phyloP scores from a whole-genome alignment of 2,329 filamentous ascomycete species.

The Stylonectria norvegica region DNA sequence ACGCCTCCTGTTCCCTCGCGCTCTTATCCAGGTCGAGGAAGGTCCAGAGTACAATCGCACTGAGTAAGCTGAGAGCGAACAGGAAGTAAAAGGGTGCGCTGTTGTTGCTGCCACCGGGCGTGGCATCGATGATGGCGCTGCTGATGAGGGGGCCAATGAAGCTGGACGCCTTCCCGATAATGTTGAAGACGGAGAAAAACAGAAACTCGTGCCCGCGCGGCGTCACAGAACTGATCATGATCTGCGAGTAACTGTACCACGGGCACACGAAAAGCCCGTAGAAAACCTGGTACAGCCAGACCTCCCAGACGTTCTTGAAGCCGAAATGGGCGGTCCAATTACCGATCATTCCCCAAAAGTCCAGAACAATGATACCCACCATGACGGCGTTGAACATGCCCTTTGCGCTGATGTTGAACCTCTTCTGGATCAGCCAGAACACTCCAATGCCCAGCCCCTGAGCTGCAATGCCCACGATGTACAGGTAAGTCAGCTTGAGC shows the following conservation, averaged over 20 bases:
- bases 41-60: slow-evolving; percentile 49
- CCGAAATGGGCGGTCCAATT: slow-evolving; percentile 45
- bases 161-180: slow-evolving; percentile 64
- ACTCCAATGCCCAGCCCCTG: slow-evolving; percentile 60
- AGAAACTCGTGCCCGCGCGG: slow-evolving; percentile 66
- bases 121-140: slow-evolving; percentile 64
- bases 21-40: slow-evolving; percentile 62
- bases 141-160: slow-evolving; percentile 69
- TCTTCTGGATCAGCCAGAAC: slow-evolving; percentile 61
- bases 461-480: slow-evolving; percentile 62
- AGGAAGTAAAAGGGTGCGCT: slow-evolving; percentile 65
- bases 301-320: slow-evolving; percentile 45
- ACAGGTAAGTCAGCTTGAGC: slow-evolving; percentile 60
- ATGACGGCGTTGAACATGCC: slow-evolving; percentile 66
- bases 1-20: slow-evolving; percentile 54
- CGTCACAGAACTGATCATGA: slow-evolving; percentile 68
- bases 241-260: slow-evolving; percentile 69
- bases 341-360: slow-evolving; percentile 46
- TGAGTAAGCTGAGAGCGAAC: slow-evolving; percentile 55
- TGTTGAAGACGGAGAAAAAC: slow-evolving; percentile 67
- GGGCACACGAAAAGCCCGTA: slow-evolving; percentile 66
- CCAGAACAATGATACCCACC: slow-evolving; percentile 57
- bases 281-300: slow-evolving; percentile 48
- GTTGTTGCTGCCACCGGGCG: slow-evolving; percentile 50
- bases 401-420: slow-evolving; percentile 59